A percentile compares a stretch with the other conserved stretches of the same genome.
These are phyloP conservation scores for Phenoliferia sp. DNA, from an alignment of 1,284 basidiomycete species.

Conservation along the genomic window DNA sequence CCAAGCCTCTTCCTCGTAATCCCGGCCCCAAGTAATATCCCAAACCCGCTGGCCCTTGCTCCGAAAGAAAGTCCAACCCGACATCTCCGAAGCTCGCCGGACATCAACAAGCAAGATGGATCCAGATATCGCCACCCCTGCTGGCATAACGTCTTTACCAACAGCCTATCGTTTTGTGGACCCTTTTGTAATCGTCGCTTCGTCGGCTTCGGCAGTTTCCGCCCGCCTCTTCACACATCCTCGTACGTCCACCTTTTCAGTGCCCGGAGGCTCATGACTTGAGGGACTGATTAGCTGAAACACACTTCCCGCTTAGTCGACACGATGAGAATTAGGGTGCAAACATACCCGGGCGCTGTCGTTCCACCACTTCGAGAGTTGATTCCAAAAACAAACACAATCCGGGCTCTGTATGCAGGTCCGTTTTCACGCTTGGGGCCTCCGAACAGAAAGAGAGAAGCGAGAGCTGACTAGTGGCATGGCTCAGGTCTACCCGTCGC, in stretches of 20 bases:
- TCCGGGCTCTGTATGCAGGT: conserved; percentile 30
- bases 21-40: no score
- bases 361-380: conserved; percentile 30
- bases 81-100: no score
- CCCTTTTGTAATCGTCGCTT: conserved; percentile 29
- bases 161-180: conserved; percentile 13
- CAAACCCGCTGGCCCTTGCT: no score
- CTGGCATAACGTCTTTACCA: not conserved
- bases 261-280: not conserved
- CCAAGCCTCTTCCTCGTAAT: no score
- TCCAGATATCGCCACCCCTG: no score
- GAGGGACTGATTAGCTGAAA: not conserved
- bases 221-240: conserved; percentile 31
- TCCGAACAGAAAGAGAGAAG: not conserved
- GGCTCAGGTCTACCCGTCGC: conserved; percentile 33
- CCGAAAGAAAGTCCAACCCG: no score
- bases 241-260: conserved; percentile 13
- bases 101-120: no score
- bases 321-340: conserved; percentile 33
- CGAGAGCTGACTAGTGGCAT: not conserved
- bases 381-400: conserved; percentile 23
- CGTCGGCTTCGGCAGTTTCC: conserved; percentile 23
- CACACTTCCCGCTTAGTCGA: conserved; percentile 20
- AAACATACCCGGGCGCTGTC: conserved; percentile 28
- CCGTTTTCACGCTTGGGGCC: not conserved